phyloP scores from a whole-genome alignment of 2,329 filamentous ascomycete genomes.

The Xylaria sp. region DNA sequence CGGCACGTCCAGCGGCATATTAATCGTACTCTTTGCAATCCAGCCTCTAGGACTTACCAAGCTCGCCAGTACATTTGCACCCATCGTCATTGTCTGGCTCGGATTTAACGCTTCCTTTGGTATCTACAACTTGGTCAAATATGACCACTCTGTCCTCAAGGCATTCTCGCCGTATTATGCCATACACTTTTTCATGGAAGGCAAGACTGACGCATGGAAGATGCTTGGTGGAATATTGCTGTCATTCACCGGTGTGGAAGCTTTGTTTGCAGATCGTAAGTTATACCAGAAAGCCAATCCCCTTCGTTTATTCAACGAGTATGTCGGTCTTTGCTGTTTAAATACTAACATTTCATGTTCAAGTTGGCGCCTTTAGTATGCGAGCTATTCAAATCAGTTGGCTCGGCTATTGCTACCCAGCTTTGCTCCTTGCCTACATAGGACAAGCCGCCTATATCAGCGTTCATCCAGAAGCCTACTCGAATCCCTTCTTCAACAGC shows the following conservation, averaged over 20 bases:
- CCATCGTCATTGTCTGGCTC: constrained; percentile 75
- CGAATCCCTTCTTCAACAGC: constrained; percentile 79
- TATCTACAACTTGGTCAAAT: constrained; percentile 68
- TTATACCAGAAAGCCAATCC: neutral
- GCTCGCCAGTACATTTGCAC: constrained; percentile 71
- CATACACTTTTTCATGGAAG: constrained; percentile 68
- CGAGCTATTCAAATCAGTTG: constrained; percentile 78
- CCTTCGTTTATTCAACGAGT: neutral
- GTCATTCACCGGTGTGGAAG: constrained; percentile 82
- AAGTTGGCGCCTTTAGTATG: constrained; percentile 75
- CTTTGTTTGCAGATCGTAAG: constrained; percentile 74
- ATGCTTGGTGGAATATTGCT: constrained; percentile 77
- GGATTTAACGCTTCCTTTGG: constrained; percentile 71
- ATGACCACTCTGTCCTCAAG: constrained; percentile 65
- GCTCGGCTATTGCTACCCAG: constrained; percentile 75
- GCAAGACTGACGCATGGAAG: constrained; percentile 70
- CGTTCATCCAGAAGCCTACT: constrained; percentile 65
- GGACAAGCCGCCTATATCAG: constrained; percentile 81
- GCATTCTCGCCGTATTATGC: constrained; percentile 70
- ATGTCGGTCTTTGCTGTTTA: no score
- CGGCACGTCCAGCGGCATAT: constrained; percentile 71
- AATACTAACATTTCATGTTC: constrained; percentile 15
- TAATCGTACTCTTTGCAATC: constrained; percentile 70
- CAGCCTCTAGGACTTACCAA: constrained; percentile 73
- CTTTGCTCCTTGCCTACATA: constrained; percentile 71